Conservation (phyloP, 306 rosid species). For the Alnus rubra region DNA sequence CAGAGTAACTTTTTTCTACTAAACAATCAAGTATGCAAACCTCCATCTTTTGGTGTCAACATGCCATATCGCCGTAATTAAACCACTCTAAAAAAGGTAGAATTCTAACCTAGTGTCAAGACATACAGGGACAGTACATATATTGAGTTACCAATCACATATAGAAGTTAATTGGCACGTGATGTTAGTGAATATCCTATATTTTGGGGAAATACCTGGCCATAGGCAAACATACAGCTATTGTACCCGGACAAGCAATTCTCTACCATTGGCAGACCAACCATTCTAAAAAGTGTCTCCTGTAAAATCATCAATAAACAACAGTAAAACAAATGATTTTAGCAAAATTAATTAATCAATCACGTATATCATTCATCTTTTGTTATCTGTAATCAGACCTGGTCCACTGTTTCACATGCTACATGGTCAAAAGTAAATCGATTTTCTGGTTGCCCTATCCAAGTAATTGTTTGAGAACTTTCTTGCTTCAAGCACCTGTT, state of each 20-base stretch:
- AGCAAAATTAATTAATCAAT: constrained; percentile 15
- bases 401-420: constrained; percentile 94
- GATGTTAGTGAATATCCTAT: constrained; percentile 3
- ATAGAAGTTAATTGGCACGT: neutral
- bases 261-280: constrained; percentile 95
- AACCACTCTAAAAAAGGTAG: neutral
- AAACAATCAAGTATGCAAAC: neutral
- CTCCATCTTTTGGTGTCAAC: too few species aligned
- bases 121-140: neutral
- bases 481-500: constrained; percentile 92
- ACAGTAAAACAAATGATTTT: constrained; percentile 3
- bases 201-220: constrained; percentile 66
- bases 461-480: constrained; percentile 63
- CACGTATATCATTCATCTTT: neutral
- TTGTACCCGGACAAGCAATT: constrained; percentile 94
- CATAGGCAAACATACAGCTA: constrained; percentile 98
- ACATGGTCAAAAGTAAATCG: constrained; percentile 94
- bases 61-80: neutral
- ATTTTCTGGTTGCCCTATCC: constrained; percentile 90
- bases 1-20: neutral
- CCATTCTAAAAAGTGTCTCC: constrained; percentile 95
- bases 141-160: neutral
- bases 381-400: constrained; percentile 50
- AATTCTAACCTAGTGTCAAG: neutral
- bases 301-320: constrained; percentile 33